Base-by-base conservation (phyloP, 1,284 basidiomycete species). In the Melampsora americana region DNA sequence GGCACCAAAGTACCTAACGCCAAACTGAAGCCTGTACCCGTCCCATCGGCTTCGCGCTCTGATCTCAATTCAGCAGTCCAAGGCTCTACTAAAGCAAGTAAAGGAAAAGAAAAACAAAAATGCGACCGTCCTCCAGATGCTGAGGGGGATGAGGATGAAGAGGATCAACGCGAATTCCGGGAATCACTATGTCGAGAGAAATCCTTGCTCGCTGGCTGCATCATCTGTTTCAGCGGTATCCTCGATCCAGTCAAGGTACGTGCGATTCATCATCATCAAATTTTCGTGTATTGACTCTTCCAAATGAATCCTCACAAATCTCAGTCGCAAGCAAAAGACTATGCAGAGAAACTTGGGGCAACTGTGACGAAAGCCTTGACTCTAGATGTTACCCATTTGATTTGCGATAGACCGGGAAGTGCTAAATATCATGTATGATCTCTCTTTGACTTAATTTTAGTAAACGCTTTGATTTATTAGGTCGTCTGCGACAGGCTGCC, bases 331-430 rank as follows among this genome's bases (percentile, higher is more conserved):
- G 35, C 66, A 12, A 68, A 48, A 28, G 53, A 48, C 18, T 68
- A 75, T 75, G 72, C 72, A 20, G 66, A 68, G 39, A 68, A 60
- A 20, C 56, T 75, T 30, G 72, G 72, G n/a, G 72, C 65, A 35
- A 46, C 48, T 32, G 66, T 75, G 23, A 50, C 66, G 42, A 75
- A 68, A 28, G 66, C 64, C 28, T 66, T 75, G 12, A 75, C 72
- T 26, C 35, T 61, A 23, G 66, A 75, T 50, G 66, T 68, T 50
- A 75, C 72, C 28, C 72, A 75, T 50, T 59, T 75, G 26, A 75
- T 75, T 67, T 75, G 72, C 65, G 72, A 75, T 48, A 67, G 42
- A 50, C 65, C 66, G n/a, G 72, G 72, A 9, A 68, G 72, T 50
- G 44, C 56, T 9, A 75, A 75, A 35, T 75, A 75, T 61, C 56